Base-by-base conservation (phyloP, 306 rosid species). In the Hippophae gyantsensis region DNA sequence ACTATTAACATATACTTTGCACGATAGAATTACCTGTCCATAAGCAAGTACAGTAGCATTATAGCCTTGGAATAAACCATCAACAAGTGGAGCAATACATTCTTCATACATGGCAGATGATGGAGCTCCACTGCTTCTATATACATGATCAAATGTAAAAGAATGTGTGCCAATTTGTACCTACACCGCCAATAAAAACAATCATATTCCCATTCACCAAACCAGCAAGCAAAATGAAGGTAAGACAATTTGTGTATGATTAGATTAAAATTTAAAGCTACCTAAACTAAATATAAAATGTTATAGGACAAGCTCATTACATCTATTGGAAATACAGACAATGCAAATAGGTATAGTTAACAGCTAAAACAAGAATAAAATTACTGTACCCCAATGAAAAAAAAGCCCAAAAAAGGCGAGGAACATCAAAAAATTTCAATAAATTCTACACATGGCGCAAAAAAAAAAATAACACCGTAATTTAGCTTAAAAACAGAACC, bases 41-140 rank as follows among this genome's bases (percentile, higher is more conserved):
- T 87, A 87, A 55, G 95, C 95, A 32, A 87, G 95, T 57, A 87
- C 95, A 66, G 95, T 87, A 52, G 82, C 90, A 69, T 87, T 87
- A 72, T 79, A 87, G 54, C 95, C 95, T 67, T 84, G 90, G 71
- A 87, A 87, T 67, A 87, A 81, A 48, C 86, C 89, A 67, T 84
- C 86, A 63, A 84, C 85, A 66, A 87, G 81, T 43, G 90, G 89
- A 61, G 84, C 77, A 69, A 87, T 48, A 68, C 95, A 87, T 72
- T 87, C 90, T 66, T 79, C 80, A 64, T 81, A 87, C 79, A 87
- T 79, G 51, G 78, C 60, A 64, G 81, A 70, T 2, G 89, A 84
- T 67, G 86, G 81, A 53, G 84, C 81, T 57, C 86, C 95, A 12
- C 78, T 65, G 52, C 80, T 75, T 67, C 95, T 90, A 60, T 79